Evolutionary conservation across 2,329 filamentous ascomycete genomes (phyloP).

Genomic region (Fusarium sp.): DNA sequence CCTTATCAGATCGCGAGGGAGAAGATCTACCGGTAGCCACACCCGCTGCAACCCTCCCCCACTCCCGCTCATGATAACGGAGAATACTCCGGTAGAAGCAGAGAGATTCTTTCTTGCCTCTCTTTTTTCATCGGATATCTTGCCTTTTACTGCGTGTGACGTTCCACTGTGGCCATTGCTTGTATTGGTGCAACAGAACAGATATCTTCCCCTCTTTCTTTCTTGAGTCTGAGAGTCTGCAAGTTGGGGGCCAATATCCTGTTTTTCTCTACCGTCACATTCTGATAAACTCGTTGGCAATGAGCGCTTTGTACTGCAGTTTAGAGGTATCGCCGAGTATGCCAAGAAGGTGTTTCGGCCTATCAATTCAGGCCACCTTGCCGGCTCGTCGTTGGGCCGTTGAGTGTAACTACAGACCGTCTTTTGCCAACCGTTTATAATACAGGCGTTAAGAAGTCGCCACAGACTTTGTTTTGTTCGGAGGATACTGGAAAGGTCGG

Average conservation of each 20-base stretch:
- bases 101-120: background rate
- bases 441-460: background rate
- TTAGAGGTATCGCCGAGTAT: background rate
- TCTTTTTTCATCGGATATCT: background rate
- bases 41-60: constrained; percentile 11
- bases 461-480: background rate
- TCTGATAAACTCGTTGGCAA: background rate
- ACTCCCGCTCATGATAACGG: background rate
- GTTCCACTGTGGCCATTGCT: constrained; percentile 4
- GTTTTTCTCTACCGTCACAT: background rate
- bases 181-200: background rate
- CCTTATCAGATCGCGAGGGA: constrained; percentile 28
- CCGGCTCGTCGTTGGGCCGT: background rate
- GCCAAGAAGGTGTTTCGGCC: background rate
- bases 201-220: background rate
- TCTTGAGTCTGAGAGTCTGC: too few species aligned
- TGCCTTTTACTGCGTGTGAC: background rate
- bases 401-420: background rate
- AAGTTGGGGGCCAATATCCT: background rate
- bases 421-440: background rate
- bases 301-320: too few species aligned
- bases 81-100: background rate
- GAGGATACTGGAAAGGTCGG: accelerated
- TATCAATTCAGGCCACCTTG: background rate
- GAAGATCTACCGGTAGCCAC: constrained; percentile 24